Conservation (phyloP, 2,329 filamentous ascomycete species). For the Penicillium sp. region DNA sequence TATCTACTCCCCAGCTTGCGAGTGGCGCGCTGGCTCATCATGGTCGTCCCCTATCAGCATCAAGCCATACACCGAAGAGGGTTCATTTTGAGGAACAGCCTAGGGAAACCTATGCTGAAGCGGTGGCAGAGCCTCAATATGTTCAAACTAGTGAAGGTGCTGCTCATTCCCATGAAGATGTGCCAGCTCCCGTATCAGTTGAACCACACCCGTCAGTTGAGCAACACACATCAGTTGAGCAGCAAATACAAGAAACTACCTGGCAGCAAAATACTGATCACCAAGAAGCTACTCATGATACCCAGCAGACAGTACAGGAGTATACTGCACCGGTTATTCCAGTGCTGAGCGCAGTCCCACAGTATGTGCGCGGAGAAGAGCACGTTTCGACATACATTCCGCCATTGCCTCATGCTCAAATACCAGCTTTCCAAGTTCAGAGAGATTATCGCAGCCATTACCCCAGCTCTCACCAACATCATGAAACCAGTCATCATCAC, state of each 20-base stretch:
- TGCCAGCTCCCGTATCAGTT: constrained; percentile 8
- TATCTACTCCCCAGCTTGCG: constrained; percentile 9
- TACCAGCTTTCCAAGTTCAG: constrained; percentile 23
- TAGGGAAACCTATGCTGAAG: neutral
- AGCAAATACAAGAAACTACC: neutral
- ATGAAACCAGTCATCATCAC: constrained; percentile 8
- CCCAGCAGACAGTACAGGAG: neutral
- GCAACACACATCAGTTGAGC: neutral
- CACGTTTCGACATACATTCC: constrained; percentile 44
- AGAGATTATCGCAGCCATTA: constrained; percentile 22
- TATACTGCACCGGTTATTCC: constrained; percentile 18
- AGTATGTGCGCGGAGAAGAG: constrained; percentile 55
- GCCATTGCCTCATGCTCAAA: constrained; percentile 23
- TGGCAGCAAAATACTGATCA: constrained; percentile 4
- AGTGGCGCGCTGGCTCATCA: neutral
- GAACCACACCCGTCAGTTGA: neutral
- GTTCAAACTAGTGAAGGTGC: constrained; percentile 11
- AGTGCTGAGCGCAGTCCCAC: constrained; percentile 48
- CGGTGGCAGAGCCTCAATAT: constrained; percentile 14
- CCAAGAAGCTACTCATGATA: constrained; percentile 10
- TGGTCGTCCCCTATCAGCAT: too few relatives aligned
- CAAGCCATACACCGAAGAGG: neutral
- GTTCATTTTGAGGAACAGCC: constrained; percentile 1
- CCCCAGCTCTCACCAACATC: constrained; percentile 11
- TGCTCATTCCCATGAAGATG: constrained; percentile 9